phyloP scores from a whole-genome alignment of 768 basidiomycete species.

The Xerocomus spinulosus region DNA sequence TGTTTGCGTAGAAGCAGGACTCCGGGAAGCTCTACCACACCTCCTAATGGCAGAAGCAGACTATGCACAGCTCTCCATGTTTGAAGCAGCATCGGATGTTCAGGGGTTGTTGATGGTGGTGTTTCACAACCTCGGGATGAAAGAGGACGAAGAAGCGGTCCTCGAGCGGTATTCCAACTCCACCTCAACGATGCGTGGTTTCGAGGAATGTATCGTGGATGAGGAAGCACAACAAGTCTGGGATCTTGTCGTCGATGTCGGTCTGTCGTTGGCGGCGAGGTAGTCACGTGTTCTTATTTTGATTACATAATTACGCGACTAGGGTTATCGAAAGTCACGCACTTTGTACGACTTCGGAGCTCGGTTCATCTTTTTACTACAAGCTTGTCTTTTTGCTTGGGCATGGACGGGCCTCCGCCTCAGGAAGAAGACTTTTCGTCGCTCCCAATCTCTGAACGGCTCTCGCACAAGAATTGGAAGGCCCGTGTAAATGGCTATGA shows the following conservation, averaged over 20 bases:
- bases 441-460: conserved; percentile 73
- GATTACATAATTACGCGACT: conserved; percentile 22
- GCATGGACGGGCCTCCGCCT: conserved; percentile 88
- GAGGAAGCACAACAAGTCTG: conserved; percentile 52
- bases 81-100: conserved; percentile 57
- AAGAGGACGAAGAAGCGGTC: conserved; percentile 49
- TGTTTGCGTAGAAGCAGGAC: conserved; percentile 26
- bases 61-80: conserved; percentile 55
- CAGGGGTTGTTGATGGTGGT: conserved; percentile 69
- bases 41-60: conserved; percentile 63
- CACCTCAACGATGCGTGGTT: conserved; percentile 35
- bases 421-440: conserved; percentile 90
- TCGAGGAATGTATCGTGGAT: conserved; percentile 45
- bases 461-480: conserved; percentile 98
- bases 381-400: conserved; percentile 13
- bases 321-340: conserved; percentile 7
- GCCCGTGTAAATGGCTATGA: conserved; percentile 93
- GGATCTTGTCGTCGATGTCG: conserved; percentile 55
- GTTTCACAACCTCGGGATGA: conserved; percentile 63
- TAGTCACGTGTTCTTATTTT: conserved; percentile 25
- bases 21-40: conserved; percentile 57
- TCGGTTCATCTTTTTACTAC: conserved; percentile 10
- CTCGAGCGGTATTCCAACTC: conserved; percentile 47
- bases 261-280: conserved; percentile 46
- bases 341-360: too few relatives aligned